A percentile compares a stretch with the other conserved stretches of the same genome.
Conservation (phyloP, 176 grass and related monocot genomes). For the Carex kokanica region DNA sequence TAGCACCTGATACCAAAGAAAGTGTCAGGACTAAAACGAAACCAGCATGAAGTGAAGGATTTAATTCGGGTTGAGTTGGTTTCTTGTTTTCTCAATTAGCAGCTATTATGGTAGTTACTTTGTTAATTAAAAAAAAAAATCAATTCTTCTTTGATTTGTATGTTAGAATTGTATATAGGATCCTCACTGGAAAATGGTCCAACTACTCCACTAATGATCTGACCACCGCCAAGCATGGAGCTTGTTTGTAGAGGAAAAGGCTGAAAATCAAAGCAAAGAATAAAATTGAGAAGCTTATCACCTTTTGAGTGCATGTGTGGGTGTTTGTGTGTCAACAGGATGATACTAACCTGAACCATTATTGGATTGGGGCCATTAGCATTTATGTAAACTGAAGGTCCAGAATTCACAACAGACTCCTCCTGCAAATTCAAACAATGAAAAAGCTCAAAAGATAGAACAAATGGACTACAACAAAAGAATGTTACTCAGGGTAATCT, state of each 20-base stretch:
- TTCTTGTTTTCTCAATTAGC: not conserved
- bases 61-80: not conserved
- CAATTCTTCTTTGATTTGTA: conserved; percentile 25
- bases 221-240: conserved; percentile 47
- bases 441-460: conserved; percentile 9
- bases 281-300: not conserved
- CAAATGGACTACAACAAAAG: not conserved
- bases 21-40: not conserved
- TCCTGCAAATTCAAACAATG: conserved; percentile 44
- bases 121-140: conserved; percentile 2
- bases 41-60: not conserved
- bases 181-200: conserved; percentile 53
- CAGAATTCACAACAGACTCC: conserved; percentile 82
- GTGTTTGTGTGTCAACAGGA: not conserved
- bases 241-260: conserved; percentile 64
- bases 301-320: not conserved
- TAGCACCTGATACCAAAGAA: conserved; percentile 3
- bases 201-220: conserved; percentile 53
- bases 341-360: conserved; percentile 88
- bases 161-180: conserved; percentile 43
- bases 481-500: not conserved
- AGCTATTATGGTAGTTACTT: not conserved
- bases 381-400: conserved; percentile 82
- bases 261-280: conserved; percentile 36
- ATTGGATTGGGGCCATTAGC: conserved; percentile 86